A percentile compares a stretch with the other conserved stretches of the same genome.
These are phyloP conservation scores for Setaria viridis DNA, from an alignment of 202 grass and related monocot species.

Conservation along the genomic window DNA sequence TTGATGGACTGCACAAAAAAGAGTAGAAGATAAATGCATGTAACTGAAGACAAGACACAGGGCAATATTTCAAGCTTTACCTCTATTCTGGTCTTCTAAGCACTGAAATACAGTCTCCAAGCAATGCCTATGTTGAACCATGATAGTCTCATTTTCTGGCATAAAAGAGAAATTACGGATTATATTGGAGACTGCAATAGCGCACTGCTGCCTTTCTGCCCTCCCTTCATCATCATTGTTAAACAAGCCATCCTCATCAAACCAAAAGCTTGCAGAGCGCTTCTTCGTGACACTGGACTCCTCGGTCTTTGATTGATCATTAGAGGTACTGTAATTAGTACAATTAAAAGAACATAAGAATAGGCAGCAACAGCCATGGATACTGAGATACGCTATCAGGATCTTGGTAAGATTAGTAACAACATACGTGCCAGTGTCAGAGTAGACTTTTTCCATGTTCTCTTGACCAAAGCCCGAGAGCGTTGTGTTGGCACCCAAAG, in stretches of 20 bases:
- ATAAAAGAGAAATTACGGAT: constrained; percentile 99
- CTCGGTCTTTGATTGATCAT: constrained; percentile 59
- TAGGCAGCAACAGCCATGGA: constrained; percentile 15
- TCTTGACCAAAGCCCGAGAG: constrained; percentile 91
- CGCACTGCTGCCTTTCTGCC: constrained; percentile 88
- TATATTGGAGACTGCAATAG: constrained; percentile 93
- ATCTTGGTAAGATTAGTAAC: constrained; percentile 37
- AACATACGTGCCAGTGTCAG: constrained; percentile 59
- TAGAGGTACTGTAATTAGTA: constrained; percentile 53
- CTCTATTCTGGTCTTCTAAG: constrained; percentile 91
- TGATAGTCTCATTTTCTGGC: constrained; percentile 93
- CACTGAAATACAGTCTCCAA: constrained; percentile 95
- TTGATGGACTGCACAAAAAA: constrained; percentile 21
- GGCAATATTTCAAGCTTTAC: constrained; percentile 41
- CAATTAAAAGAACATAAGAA: constrained; percentile 46
- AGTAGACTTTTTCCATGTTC: constrained; percentile 60
- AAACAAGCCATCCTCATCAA: constrained; percentile 94
- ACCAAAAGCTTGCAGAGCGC: constrained; percentile 68
- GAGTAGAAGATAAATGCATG: constrained; percentile 10
- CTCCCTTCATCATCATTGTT: constrained; percentile 92
- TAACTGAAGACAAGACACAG: constrained; percentile 4
- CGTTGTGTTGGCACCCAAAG: constrained; percentile 65
- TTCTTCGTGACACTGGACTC: constrained; percentile 60
- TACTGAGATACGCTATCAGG: constrained; percentile 24
- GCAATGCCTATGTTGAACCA: constrained; percentile 99